Conservation (phyloP, 768 basidiomycete species). For the Cyclocybe aegerita region DNA sequence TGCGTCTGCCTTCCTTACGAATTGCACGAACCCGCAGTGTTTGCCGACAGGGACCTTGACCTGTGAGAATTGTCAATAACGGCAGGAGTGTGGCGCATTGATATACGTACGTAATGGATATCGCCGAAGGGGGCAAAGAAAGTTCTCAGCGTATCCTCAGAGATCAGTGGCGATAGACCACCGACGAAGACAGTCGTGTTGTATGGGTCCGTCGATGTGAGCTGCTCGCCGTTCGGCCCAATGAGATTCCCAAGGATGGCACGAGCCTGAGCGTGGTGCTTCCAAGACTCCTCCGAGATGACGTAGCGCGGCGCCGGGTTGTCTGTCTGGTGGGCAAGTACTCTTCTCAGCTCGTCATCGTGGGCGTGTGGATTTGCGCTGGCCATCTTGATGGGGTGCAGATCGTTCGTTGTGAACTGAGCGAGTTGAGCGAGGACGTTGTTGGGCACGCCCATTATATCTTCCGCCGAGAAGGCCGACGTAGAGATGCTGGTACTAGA, state of each 20-base stretch:
- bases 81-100: background rate
- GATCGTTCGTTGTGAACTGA: conserved; percentile 41
- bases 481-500: conserved; percentile 52
- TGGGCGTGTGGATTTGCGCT: conserved; percentile 41
- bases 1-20: conserved; percentile 88
- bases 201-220: conserved; percentile 90
- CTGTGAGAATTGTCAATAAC: conserved; percentile 34
- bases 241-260: conserved; percentile 82
- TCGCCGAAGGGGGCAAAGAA: conserved; percentile 93
- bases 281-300: conserved; percentile 77
- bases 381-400: conserved; percentile 24
- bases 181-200: conserved; percentile 97
- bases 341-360: conserved; percentile 35
- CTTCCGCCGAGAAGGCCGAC: conserved; percentile 51
- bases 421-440: conserved; percentile 47
- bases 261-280: conserved; percentile 80
- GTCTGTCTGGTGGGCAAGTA: conserved; percentile 27
- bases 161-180: conserved; percentile 83
- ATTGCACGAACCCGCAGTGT: conserved; percentile 96
- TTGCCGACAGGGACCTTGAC: conserved; percentile 97
- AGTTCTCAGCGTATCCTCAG: conserved; percentile 87
- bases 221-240: conserved; percentile 82
- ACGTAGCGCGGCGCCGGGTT: conserved; percentile 51
- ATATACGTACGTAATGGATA: conserved; percentile 79
- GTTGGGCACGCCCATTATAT: conserved; percentile 48